These are phyloP conservation scores for Allodekkera sacchari DNA, from an alignment of 805 yeast genomes.

Conservation along the genomic window DNA sequence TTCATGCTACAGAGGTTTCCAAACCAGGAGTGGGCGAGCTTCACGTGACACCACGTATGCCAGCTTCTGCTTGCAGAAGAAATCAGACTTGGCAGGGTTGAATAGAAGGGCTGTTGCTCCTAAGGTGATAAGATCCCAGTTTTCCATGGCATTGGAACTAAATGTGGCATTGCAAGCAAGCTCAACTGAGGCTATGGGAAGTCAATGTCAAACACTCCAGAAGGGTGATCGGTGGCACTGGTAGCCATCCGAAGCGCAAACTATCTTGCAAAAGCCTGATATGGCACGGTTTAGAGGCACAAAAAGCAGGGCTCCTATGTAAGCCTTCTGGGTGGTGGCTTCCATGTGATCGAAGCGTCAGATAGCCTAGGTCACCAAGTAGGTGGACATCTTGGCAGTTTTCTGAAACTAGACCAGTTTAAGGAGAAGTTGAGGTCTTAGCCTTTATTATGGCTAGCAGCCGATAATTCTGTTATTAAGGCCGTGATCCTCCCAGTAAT, in stretches of 20 bases:
- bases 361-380: slow-evolving; percentile 49
- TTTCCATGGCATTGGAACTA: slow-evolving; percentile 86
- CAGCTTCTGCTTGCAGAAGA: slow-evolving; percentile 55
- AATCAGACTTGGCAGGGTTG: slow-evolving; percentile 38
- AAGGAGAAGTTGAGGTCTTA: slow-evolving; percentile 3
- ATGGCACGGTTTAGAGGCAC: slow-evolving; percentile 44
- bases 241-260: slow-evolving; percentile 42
- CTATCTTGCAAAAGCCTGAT: slow-evolving; percentile 36
- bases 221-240: slow-evolving; percentile 41
- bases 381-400: slow-evolving; percentile 50
- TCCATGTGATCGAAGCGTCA: slow-evolving; percentile 51
- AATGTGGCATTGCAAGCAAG: slow-evolving; percentile 72
- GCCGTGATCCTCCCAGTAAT: no score
- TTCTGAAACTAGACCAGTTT: slow-evolving; percentile 30
- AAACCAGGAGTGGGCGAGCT: slow-evolving; percentile 85
- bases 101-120: slow-evolving; percentile 51
- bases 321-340: slow-evolving; percentile 30
- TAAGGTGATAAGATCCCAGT: slow-evolving; percentile 75
- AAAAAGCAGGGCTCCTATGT: slow-evolving; percentile 38
- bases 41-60: slow-evolving; percentile 82
- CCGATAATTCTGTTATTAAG: no score
- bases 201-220: slow-evolving; percentile 37
- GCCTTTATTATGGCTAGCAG: no score
- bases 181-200: slow-evolving; percentile 83
- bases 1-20: slow-evolving; percentile 86